These are phyloP conservation scores for Plectosphaerella cucumerina DNA, from an alignment of 2,329 filamentous ascomycete species.

Conservation along the genomic window DNA sequence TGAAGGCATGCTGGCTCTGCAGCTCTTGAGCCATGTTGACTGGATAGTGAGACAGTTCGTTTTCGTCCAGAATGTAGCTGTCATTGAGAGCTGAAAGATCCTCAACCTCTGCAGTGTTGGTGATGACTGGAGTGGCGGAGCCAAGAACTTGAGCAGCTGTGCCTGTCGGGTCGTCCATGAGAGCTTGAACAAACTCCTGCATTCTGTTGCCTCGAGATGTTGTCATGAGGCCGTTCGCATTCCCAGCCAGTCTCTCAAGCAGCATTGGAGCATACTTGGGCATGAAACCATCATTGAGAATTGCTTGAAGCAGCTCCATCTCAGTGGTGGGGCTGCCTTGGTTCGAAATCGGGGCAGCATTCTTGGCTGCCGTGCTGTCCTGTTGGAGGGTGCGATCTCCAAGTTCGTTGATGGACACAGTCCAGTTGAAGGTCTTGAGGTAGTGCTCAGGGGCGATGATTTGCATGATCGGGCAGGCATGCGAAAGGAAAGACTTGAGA, in stretches of 20 bases:
- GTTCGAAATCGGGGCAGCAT: background rate
- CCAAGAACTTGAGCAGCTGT: background rate
- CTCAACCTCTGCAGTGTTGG: background rate
- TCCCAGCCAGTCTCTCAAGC: conserved; percentile 16
- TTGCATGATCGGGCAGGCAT: conserved; percentile 40
- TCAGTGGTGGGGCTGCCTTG: conserved; percentile 19
- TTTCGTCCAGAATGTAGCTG: background rate
- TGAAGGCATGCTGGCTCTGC: no score
- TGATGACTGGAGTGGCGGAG: background rate
- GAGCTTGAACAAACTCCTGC: background rate
- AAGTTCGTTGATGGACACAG: conserved; percentile 25
- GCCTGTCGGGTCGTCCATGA: background rate
- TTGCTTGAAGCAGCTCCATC: conserved; percentile 18
- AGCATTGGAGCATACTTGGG: conserved; percentile 15
- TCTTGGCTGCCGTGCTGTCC: conserved; percentile 2
- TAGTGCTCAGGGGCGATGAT: conserved; percentile 41
- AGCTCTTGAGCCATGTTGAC: background rate
- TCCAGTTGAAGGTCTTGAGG: conserved; percentile 41
- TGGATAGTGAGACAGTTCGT: background rate
- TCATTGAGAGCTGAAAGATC: background rate
- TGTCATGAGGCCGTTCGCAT: conserved; percentile 21
- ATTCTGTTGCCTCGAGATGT: background rate
- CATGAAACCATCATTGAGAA: conserved; percentile 20
- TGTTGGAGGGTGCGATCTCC: conserved; percentile 13
- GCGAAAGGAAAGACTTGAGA: conserved; percentile 40